Base-by-base conservation (phyloP, 2,329 filamentous ascomycete genomes). In the Clarireedia paspali region DNA sequence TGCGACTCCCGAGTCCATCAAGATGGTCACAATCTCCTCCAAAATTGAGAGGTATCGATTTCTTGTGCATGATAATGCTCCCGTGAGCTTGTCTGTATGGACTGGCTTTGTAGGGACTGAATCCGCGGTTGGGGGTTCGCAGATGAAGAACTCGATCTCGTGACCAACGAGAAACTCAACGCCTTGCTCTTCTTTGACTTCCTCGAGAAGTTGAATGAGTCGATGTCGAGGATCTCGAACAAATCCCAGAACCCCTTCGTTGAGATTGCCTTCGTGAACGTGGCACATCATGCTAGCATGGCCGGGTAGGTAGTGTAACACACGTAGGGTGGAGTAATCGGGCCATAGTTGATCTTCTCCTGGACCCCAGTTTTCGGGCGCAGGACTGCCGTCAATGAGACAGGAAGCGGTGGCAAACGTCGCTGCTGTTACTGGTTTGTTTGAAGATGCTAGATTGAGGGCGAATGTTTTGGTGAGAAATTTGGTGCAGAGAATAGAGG, bases 61-160 rank as follows among this genome's bases (percentile, higher is more conserved):
- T 79, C 47, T 86, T 77, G 36, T 82, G 78, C 1, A 81, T 84
- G 86, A 86, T 89, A 3, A 82, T 50, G 78, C 75, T 14, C 50
- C 24, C 6, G 77, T 79, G 12, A 77, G 68, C 1, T 85, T 75
- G 1, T 70, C 64, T 60, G 42, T 46, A 26, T 46, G 42, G 5
- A 75, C 71, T 6, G 70, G 68, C 2, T 67, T 62, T 60, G 17
- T 12, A 15, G 55, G 36, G 6, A 42, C 20, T 4, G 70, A 65
- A 4, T 66, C 42, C 14, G 26, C 44, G 4, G 46, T 24, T 65
- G 15, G 75, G 59, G 91, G 73, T 6, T 26, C 42, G 20, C 42
- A 46, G 58, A 94, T 82, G 2, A 87, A 76, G 14, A 92, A 82
- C 69, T 94, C 89, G 42, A 94, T 81, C 69, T 95, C 89, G 62